Evolutionary conservation across 768 basidiomycete genomes (phyloP).

Genomic region (Suillus spraguei): DNA sequence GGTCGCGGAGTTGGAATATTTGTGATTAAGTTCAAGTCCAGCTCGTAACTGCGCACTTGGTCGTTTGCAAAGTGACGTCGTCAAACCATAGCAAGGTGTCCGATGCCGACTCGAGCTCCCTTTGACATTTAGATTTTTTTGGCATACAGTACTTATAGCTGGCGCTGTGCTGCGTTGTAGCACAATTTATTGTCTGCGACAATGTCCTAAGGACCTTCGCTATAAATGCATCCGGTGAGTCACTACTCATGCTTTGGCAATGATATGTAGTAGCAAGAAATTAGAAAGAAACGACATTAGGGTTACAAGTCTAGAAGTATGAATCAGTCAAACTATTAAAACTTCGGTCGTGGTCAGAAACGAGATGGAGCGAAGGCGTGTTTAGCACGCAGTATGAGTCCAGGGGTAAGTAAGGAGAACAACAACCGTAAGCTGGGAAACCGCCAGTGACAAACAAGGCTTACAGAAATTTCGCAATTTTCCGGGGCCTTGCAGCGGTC

Average conservation of each 20-base stretch:
- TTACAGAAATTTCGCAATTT: background rate
- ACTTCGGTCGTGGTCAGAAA: conserved; percentile 6
- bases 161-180: background rate
- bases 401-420: conserved; percentile 10
- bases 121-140: background rate
- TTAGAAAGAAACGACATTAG: conserved; percentile 34
- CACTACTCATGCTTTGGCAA: background rate
- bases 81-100: background rate
- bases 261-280: conserved; percentile 23
- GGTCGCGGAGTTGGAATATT: too few relatives aligned
- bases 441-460: background rate
- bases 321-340: background rate
- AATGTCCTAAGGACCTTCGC: background rate
- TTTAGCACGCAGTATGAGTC: conserved; percentile 10
- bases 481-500: too few relatives aligned
- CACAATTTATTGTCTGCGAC: background rate
- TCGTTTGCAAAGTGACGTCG: background rate
- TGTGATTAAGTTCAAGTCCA: too few relatives aligned
- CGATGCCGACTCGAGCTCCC: background rate
- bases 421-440: conserved; percentile 10
- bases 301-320: conserved; percentile 27
- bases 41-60: background rate
- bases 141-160: background rate
- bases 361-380: conserved; percentile 4
- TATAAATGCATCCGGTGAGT: background rate